Conservation (phyloP, 441 rosid genomes). For the Jatropha multifida region DNA sequence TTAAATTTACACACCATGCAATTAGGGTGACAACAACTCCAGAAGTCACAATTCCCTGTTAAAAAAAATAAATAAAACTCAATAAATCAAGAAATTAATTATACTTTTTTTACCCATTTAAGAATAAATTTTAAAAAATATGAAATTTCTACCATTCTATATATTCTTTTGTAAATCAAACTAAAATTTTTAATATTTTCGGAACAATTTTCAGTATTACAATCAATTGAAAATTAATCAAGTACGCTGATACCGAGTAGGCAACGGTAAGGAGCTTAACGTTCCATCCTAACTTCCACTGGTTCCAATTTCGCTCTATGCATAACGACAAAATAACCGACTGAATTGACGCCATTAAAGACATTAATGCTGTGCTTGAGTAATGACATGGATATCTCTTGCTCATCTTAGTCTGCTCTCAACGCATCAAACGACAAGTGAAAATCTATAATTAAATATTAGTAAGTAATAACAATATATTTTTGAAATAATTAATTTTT, state of each 20-base stretch:
- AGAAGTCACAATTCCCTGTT: conserved; percentile 23
- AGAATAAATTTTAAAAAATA: too few species aligned
- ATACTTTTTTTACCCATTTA: too few species aligned
- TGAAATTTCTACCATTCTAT: too few species aligned
- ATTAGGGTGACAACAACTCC: conserved; percentile 14
- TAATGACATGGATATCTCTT: conserved; percentile 9
- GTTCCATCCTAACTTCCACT: conserved; percentile 29
- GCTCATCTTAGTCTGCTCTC: background rate
- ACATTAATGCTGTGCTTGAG: conserved; percentile 17
- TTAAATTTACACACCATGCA: conserved; percentile 13
- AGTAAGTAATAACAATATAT: too few species aligned
- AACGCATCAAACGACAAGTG: too few species aligned
- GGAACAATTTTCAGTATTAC: too few species aligned
- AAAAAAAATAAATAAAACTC: background rate
- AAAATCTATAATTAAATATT: too few species aligned
- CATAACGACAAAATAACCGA: conserved; percentile 9
- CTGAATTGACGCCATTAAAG: conserved; percentile 15
- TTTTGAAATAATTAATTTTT: too few species aligned
- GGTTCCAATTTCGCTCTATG: conserved; percentile 17
- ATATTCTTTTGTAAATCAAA: too few species aligned
- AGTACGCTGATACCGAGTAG: conserved; percentile 8
- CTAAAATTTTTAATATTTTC: too few species aligned
- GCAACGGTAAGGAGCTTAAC: conserved; percentile 14
- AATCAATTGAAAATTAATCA: background rate
- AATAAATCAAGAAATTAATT: too few species aligned